Evolutionary conservation across 2,329 filamentous ascomycete species (phyloP), one percentile per base, ranked within the genome.

Genomic region (Aspergillus texensis): DNA sequence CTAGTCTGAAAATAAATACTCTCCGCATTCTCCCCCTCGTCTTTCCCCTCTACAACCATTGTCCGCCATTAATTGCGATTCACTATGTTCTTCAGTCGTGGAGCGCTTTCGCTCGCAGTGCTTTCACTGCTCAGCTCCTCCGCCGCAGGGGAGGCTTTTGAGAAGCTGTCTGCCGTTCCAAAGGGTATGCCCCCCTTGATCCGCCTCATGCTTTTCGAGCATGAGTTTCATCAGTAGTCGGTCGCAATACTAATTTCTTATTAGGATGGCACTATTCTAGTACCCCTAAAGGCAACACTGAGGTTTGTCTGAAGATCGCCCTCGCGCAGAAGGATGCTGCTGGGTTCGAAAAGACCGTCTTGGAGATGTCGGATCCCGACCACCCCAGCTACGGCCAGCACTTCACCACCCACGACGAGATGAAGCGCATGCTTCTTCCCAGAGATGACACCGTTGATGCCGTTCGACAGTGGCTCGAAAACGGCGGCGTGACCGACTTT

Each of bases 331-430:
- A 77, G 19, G 67, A 79, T 63, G 66, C 69, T 26, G 67, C 66
- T 9, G 71, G 72, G 32, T 77, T 86, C 30, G 83, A 84, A 60
- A 72, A 79, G 55, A 78, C 80, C 2, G 74, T 86, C 12, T 66
- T 80, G 50, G 77, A 83, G 26, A 80, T 86, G 66, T 85, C 84
- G 2, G 82, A 83, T 0, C 85, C 85, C 0, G 75, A 73, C 5
- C 77, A 82, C 61, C 61, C 71, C 1, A 78, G 76, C 21, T 86
- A 86, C 63, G 84, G 85, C 21, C 77, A 80, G 50, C 80, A 86
- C 66, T 79, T 85, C 67, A 74, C 78, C 19, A 71, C 71, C 16
- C 79, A 81, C 9, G 77, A 83, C 11, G 81, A 85, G 65, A 81
- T 86, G 60, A 80, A 82, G 60, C 76, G 78, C 11, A 79, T 86